Evolutionary conservation across 2,329 filamentous ascomycete species (phyloP).

Genomic region (Leptographium galeiforme): DNA sequence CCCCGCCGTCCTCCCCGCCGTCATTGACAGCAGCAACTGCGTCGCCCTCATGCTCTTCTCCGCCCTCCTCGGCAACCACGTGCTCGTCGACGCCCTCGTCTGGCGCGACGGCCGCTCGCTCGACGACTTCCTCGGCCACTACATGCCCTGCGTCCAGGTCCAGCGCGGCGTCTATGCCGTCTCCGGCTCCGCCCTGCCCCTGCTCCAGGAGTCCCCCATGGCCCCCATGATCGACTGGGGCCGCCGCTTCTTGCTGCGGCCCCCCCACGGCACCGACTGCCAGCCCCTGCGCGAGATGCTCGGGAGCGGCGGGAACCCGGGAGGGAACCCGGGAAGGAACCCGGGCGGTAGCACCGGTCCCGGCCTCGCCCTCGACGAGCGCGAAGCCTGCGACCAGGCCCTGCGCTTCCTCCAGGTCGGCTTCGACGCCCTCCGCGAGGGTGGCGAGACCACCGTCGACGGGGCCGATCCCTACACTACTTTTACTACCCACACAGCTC

Average conservation of each 20-base stretch:
- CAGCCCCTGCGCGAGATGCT: constrained; percentile 12
- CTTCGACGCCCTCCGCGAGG: constrained; percentile 11
- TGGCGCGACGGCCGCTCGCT: constrained; percentile 12
- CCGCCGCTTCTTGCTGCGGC: constrained; percentile 6
- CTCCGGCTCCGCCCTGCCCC: constrained; percentile 14
- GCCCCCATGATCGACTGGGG: constrained; percentile 14
- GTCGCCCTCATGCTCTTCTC: constrained; percentile 21
- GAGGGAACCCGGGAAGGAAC: no score
- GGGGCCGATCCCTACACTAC: not conserved
- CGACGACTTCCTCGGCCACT: constrained; percentile 17
- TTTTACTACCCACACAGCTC: no score
- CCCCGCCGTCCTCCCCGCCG: constrained; percentile 11
- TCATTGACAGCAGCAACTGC: constrained; percentile 18
- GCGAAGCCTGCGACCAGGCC: constrained; percentile 15
- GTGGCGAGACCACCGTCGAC: no score
- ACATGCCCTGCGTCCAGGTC: constrained; percentile 16
- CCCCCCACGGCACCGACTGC: constrained; percentile 15
- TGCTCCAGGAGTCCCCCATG: constrained; percentile 16
- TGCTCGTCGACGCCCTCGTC: constrained; percentile 20
- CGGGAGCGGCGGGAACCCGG: constrained; percentile 2
- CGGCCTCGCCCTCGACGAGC: constrained; percentile 10
- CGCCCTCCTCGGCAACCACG: constrained; percentile 19
- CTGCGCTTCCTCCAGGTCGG: constrained; percentile 15
- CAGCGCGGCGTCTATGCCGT: constrained; percentile 14
- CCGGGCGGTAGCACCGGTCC: no score